phyloP scores from a whole-genome alignment of 441 rosid species.

The Populus hybrid region DNA sequence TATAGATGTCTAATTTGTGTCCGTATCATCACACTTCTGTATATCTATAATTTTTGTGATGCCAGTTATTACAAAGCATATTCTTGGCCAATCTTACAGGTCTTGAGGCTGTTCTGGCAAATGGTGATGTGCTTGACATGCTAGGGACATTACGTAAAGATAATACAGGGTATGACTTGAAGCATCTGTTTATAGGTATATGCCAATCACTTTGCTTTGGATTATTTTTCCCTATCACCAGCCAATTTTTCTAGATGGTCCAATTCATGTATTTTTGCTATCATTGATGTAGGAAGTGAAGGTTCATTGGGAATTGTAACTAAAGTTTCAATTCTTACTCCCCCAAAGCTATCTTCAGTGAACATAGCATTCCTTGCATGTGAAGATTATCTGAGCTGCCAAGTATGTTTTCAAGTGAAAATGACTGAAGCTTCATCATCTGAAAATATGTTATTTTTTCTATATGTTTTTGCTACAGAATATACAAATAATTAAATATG shows the following conservation, averaged over 20 bases:
- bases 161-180: conserved; percentile 91
- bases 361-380: conserved; percentile 90
- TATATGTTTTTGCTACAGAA: not conserved
- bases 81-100: conserved; percentile 41
- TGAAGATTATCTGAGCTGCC: conserved; percentile 82
- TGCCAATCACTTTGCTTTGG: not conserved
- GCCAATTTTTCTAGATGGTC: conserved; percentile 13
- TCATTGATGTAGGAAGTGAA: conserved; percentile 65
- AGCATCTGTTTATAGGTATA: conserved; percentile 90
- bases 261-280: conserved; percentile 14
- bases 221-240: not conserved
- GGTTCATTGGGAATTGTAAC: conserved; percentile 96
- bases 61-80: not conserved
- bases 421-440: conserved; percentile 8
- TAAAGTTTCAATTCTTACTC: conserved; percentile 86
- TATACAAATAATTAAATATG: not conserved
- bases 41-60: conserved; percentile 6
- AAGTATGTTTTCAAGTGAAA: conserved; percentile 38
- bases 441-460: not conserved
- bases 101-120: conserved; percentile 86
- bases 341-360: conserved; percentile 73
- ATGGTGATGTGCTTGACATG: conserved; percentile 87
- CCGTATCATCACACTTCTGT: not conserved
- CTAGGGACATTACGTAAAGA: conserved; percentile 92
- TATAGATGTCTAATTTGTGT: too few species aligned